phyloP scores from a whole-genome alignment of 176 grass and related monocot genomes.

The Oryza glaberrima region DNA sequence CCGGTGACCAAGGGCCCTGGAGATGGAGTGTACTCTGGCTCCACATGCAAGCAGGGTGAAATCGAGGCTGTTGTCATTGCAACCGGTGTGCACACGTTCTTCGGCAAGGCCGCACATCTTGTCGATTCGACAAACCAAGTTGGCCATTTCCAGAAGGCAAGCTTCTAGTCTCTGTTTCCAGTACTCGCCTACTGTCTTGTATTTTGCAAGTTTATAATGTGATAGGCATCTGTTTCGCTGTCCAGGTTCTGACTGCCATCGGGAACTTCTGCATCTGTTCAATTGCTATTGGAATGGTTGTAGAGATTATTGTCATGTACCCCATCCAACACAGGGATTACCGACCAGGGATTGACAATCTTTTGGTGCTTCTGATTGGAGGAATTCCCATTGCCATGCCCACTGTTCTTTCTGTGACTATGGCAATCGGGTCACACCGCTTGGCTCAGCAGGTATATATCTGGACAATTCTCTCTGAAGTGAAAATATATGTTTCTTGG shows the following conservation, averaged over 20 bases:
- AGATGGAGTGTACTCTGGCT: conserved; percentile 92
- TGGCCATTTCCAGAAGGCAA: conserved; percentile 92
- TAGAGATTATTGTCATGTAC: conserved; percentile 88
- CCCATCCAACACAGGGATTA: conserved; percentile 74
- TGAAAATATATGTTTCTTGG: conserved; percentile 6
- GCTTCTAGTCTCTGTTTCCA: conserved; percentile 17
- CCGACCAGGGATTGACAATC: conserved; percentile 88
- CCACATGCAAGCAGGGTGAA: conserved; percentile 94
- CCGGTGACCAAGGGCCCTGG: conserved; percentile 84
- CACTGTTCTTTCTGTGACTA: conserved; percentile 91
- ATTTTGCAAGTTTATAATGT: conserved; percentile 4
- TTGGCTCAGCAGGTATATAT: conserved; percentile 74
- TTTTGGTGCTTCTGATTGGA: conserved; percentile 91
- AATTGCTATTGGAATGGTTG: conserved; percentile 77
- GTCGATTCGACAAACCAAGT: conserved; percentile 97
- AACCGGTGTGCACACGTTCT: conserved; percentile 89
- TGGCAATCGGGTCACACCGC: conserved; percentile 90
- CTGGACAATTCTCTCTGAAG: neutral
- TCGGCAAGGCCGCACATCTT: conserved; percentile 89
- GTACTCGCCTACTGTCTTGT: conserved; percentile 11
- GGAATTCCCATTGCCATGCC: conserved; percentile 96
- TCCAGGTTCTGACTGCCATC: conserved; percentile 84
- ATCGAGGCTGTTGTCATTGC: conserved; percentile 91
- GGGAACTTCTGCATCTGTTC: conserved; percentile 93
- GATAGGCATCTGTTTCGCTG: neutral